These are phyloP conservation scores for Metarhizium sp. DNA, from an alignment of 2,329 filamentous ascomycete genomes.

Conservation along the genomic window DNA sequence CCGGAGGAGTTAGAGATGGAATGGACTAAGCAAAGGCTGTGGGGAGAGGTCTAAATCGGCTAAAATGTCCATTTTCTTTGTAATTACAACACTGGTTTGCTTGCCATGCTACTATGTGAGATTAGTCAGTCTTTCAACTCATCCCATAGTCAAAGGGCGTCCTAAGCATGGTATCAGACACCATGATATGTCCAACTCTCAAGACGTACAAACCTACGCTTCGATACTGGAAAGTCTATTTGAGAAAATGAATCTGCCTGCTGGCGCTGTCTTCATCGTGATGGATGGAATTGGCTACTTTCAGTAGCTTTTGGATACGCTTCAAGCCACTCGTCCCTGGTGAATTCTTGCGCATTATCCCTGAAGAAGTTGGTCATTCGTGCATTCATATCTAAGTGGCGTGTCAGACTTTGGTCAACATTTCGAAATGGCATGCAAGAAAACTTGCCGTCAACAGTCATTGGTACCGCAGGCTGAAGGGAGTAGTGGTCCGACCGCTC, in stretches of 20 bases:
- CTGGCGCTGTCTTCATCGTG: too few species aligned
- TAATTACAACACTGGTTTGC: too few species aligned
- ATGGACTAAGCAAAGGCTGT: not conserved
- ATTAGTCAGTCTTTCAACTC: too few species aligned
- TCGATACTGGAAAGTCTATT: too few species aligned
- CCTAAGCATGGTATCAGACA: too few species aligned
- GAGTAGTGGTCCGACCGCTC: slow-evolving; percentile 15
- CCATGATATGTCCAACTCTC: too few species aligned
- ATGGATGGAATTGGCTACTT: too few species aligned
- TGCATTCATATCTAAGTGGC: slow-evolving; percentile 7
- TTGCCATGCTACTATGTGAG: too few species aligned
- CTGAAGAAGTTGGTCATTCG: slow-evolving; percentile 7
- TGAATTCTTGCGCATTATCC: not conserved
- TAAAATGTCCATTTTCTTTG: too few species aligned
- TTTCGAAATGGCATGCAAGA: not conserved
- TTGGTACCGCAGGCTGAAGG: slow-evolving; percentile 10
- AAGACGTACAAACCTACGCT: too few species aligned
- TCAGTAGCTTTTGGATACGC: not conserved
- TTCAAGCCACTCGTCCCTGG: slow-evolving; percentile 8
- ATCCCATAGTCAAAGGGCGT: too few species aligned
- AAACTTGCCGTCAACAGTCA: slow-evolving; percentile 6
- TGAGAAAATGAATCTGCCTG: too few species aligned
- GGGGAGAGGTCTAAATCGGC: not conserved
- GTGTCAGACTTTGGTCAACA: not conserved
- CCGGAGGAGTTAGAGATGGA: not conserved